Evolutionary conservation across 257 asterid genomes (phyloP).

Genomic region (Pogostemon cablin): DNA sequence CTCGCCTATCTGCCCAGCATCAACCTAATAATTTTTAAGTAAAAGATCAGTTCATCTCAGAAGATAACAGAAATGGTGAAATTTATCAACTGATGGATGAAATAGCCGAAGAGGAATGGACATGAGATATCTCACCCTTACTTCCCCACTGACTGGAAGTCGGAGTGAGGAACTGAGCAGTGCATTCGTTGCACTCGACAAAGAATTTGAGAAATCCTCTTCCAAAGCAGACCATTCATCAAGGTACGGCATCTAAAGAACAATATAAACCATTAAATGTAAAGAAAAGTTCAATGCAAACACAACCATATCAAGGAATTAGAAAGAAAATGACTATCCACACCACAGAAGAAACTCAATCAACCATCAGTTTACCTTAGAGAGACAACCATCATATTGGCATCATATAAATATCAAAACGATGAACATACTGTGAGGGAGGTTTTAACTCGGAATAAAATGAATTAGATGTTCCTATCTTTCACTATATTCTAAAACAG

Average conservation of each 20-base stretch:
- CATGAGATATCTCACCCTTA: conserved; percentile 49
- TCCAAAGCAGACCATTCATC: conserved; percentile 70
- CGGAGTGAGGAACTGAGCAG: conserved; percentile 62
- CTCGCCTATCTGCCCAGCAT: conserved; percentile 52
- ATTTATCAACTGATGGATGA: neutral
- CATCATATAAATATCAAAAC: conserved; percentile 14
- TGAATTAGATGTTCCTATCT: neutral
- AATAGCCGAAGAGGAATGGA: neutral
- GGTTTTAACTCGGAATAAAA: neutral
- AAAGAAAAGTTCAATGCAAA: neutral
- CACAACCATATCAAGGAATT: conserved; percentile 14
- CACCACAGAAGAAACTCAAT: conserved; percentile 4
- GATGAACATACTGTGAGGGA: neutral
- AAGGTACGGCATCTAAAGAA: conserved; percentile 63
- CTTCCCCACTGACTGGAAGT: conserved; percentile 66
- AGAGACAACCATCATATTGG: conserved; percentile 7
- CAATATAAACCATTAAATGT: neutral
- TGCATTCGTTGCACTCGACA: conserved; percentile 55
- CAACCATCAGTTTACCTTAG: neutral
- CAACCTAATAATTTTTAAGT: conserved; percentile 38
- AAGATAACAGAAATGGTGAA: neutral
- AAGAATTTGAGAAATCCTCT: conserved; percentile 56
- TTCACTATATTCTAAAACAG: conserved; percentile 6
- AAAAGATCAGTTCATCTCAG: conserved; percentile 16
- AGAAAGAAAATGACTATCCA: neutral